Evolutionary conservation across 75 land plant genomes (phyloP), one percentile per base, ranked within the genome.

Genomic region (Isoetes taiwanensis): DNA sequence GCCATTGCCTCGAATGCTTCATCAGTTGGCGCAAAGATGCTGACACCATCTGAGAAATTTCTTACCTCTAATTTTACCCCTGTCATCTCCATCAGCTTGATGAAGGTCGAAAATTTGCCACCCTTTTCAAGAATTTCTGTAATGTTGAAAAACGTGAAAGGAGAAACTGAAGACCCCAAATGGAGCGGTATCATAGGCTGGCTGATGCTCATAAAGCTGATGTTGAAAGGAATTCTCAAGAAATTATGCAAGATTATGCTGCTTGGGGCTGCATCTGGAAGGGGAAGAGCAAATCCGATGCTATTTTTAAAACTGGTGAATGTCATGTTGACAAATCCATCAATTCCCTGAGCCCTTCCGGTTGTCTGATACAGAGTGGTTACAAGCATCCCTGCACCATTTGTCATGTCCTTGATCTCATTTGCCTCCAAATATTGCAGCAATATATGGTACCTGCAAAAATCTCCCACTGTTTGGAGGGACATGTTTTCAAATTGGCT

Each of bases 341-440:
- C 43, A 63, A 64, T 57, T 52, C 41, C 31, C 43, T 70, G 24
- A 11, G 83, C 80, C 20, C 86, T 78, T 34, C 91, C 91, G 43
- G 91, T 83, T 59, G 91, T 80, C 61, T 83, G 91, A 74, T 61
- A 71, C 54, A 83, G 81, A 33, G 87, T 83, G 32, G 83, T 72
- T 59, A 83, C 74, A 31, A 81, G 89, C 41, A n/a, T 65, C n/a
- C 79, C 82, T 12, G 43, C 20, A 42, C 75, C 27, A n/a, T n/a
- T n/a, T 3, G 82, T 75, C 55, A 79, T 52, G 41, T 14, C 63
- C 42, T 42, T 66, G 64, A 86, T 66, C 57, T 72, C 84, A n/a
- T 68, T n/a, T 57, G 34, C 30, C 28, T 77, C 78, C 60, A 79
- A 42, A 76, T 75, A 86, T 30, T 75, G 58, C 30, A 86, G 74